phyloP scores from a whole-genome alignment of 768 basidiomycete species.

The Crassisporium funariophilum region DNA sequence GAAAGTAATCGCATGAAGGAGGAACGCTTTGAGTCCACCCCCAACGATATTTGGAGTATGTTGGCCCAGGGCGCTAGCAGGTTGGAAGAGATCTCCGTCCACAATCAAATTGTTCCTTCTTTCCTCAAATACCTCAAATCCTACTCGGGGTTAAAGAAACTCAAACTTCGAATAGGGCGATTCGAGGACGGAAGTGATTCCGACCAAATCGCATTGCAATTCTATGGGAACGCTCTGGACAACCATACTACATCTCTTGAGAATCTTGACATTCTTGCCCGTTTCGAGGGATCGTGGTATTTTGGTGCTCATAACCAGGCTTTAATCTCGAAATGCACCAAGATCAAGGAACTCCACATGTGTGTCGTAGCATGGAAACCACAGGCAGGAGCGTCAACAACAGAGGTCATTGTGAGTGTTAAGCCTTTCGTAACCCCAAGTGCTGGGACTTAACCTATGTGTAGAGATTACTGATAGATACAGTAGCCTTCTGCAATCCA shows the following conservation, averaged over 20 bases:
- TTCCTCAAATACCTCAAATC: conserved; percentile 13
- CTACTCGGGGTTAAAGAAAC: conserved; percentile 12
- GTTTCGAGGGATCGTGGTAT: conserved; percentile 13
- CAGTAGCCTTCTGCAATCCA: not conserved
- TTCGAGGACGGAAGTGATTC: not conserved
- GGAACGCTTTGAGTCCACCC: not conserved
- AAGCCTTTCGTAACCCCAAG: not conserved
- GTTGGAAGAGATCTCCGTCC: conserved; percentile 1
- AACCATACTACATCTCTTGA: conserved; percentile 9
- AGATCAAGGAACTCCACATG: conserved; percentile 2
- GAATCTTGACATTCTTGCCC: conserved; percentile 3
- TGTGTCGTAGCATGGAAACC: not conserved
- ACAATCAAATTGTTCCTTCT: not conserved
- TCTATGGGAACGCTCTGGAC: conserved; percentile 1
- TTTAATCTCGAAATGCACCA: conserved; percentile 5
- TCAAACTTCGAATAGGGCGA: not conserved
- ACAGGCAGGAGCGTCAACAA: not conserved
- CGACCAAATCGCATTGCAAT: conserved; percentile 5
- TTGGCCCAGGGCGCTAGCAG: not conserved
- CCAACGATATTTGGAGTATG: conserved; percentile 7
- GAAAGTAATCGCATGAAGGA: conserved; percentile 3
- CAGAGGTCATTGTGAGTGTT: conserved; percentile 4
- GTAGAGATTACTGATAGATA: conserved; percentile 5
- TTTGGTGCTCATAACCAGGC: conserved; percentile 2
- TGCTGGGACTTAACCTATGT: not conserved